Base-by-base conservation (phyloP, 345 rosid species). In the Acer negundo region DNA sequence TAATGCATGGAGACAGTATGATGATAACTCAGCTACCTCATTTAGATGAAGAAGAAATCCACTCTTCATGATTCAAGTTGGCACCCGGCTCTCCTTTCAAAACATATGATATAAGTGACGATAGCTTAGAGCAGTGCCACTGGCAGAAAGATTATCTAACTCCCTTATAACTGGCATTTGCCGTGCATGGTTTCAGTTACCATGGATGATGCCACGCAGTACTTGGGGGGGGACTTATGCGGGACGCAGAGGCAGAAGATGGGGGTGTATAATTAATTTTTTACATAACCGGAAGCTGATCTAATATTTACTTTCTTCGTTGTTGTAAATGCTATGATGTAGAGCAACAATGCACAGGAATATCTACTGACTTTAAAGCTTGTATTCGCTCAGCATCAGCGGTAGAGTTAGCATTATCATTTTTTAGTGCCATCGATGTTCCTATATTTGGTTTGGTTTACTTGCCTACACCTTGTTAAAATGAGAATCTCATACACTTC, bases 1-100 rank as follows among this genome's bases (percentile, higher is more conserved):
- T 49, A 93, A 91, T 62, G 97, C 90, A 20, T 95, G 98, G 99
- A 90, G 92, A 72, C 96, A 89, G 26, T 89, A 88, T 16, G 97
- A 93, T 17, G 97, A 93, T 75, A 90, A 87, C 84, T 89, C 97
- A 1, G 92, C 97, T 59, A 93, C 94, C 69, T 95, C 98, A 10
- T 93, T 93, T 78, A 92, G 93, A 88, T 93, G 78, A 85, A 61
- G 38, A 19, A 5, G 66, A 20, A 19, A 23, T 70, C 55, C 68
- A 44, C 31, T 19, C 49, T 61, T 35, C 24, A 17, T 69, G 8
- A 24, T 8, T 75, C 58, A 40, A 24, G 58, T 12, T 75, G 26
- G 23, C 44, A 22, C 20, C 49, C 3, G 40, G 28, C 55, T 59
- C 26, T 26, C 70, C 17, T 19, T 42, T 12, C 22, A 44, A 67